Evolutionary conservation across 257 asterid species (phyloP), one percentile per base, ranked within the genome.

Genomic region (Rauvolfia tetraphylla): DNA sequence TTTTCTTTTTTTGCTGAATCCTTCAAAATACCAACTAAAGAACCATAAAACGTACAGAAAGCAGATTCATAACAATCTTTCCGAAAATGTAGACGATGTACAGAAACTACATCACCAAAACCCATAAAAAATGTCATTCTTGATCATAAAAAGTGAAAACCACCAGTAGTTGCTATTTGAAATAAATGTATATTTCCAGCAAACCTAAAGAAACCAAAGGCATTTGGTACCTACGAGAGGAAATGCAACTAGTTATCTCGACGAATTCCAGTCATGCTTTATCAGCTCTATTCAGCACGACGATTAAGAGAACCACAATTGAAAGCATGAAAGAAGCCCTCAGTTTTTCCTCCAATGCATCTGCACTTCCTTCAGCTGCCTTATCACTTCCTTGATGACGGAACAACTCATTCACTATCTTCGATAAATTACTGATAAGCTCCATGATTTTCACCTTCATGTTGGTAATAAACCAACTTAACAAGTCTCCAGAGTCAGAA

Each of bases 311-410:
- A 73, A 93, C 90, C 18, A 90, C 57, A 0, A 93, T 68, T 0
- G 97, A 86, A 5, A 93, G 87, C 51, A 88, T 79, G 75, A 93
- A 72, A 3, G 98, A 88, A 66, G 86, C 81, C 57, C 79, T 86
- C 75, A 89, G 84, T 74, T 66, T 90, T 53, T 83, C 89, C 51
- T 86, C 87, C 15, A 88, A 74, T 17, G 76, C 68, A 70, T 81
- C 79, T 22, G 27, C 69, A 6, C 1, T 29, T 12, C 38, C 86
- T 12, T 41, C 77, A 17, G 70, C 67, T 17, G 66, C 79, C 49
- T 80, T 68, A 10, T 75, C 79, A 33, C 68, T 78, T 10, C 76
- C 86, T n/a, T 73, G 79, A 5, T 57, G 75, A 33, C 44, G 82
- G 39, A 90, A 77, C 49, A 80, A 65, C 20, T 84, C 90, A 15